Evolutionary conservation across 2,329 filamentous ascomycete species (phyloP), one percentile per base, ranked within the genome.

Genomic region (Pestalotiopsis sp.): DNA sequence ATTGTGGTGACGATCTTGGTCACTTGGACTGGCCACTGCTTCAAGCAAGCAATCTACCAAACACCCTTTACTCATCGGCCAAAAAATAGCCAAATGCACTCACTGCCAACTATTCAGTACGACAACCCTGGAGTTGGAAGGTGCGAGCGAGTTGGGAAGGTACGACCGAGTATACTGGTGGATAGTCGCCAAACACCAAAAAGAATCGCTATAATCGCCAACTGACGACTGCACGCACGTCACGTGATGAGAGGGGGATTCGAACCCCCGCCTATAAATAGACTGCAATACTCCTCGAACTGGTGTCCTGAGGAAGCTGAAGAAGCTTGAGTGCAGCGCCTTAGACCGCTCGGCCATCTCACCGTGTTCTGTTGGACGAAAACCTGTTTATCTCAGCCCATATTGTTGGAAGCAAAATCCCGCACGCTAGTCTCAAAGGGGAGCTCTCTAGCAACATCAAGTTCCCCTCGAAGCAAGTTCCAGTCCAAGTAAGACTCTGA

Each of bases 331-430:
- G 59, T 62, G 59, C 45, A 31, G 62, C 62, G 62, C 62, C 62
- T 64, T 64, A 64, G 62, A 64, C 62, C 62, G 62, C 62, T 64
- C 62, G 62, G 62, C 62, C 62, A 64, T 64, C 62, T 52, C n/a
- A 49, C 62, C 62, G 6, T 4, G 17, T 25, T 38, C 4, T 38
- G n/a, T 17, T 62, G 38, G 13, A 20, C 2, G 4, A 6, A 6
- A 38, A n/a, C 31, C 38, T 17, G 36, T 12, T 12, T 62, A 62
- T 20, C 25, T 7, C 6, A 3, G 17, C 13, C 17, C 9, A 23
- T 39, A 20, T 2, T 25, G 4, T 4, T 23, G 3, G 14, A 13
- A 36, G 27, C 20, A 27, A 59, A 27, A 59, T 59, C 27, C 11
- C 57, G 57, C 23, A 27, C 57, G 23, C 23, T 27, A 59, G 57